phyloP scores from a whole-genome alignment of 2,329 filamentous ascomycete species.

The Verticillium isaacii region DNA sequence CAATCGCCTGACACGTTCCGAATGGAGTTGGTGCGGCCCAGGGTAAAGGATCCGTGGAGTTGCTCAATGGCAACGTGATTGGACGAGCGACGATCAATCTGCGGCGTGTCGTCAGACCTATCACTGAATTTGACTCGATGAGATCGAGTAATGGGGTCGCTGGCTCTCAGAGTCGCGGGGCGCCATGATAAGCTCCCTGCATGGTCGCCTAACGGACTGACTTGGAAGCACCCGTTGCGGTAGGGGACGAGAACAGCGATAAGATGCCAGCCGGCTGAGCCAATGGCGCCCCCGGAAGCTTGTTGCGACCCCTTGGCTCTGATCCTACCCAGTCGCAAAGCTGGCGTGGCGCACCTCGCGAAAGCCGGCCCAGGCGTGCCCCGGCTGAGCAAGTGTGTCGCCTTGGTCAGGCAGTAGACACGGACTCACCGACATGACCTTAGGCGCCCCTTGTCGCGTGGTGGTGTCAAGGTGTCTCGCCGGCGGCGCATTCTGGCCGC shows the following conservation, averaged over 20 bases:
- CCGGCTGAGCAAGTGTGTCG: neutral
- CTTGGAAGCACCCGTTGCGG: neutral
- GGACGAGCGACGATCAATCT: neutral
- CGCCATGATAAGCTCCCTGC: neutral
- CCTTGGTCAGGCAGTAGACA: neutral
- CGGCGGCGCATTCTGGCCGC: neutral
- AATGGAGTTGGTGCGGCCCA: neutral
- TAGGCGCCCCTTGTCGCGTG: neutral
- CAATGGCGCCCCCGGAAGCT: neutral
- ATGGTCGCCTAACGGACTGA: neutral
- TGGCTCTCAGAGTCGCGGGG: neutral
- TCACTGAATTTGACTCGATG: neutral
- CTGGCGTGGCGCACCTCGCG: slow-evolving; percentile 26
- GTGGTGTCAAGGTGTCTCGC: neutral
- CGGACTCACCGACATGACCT: neutral
- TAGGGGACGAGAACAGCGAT: neutral
- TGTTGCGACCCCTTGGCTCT: neutral
- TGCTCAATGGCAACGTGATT: neutral
- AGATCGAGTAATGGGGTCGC: neutral
- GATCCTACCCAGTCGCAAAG: slow-evolving; percentile 34
- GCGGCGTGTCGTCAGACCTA: neutral
- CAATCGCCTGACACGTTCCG: neutral
- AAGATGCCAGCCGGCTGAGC: neutral
- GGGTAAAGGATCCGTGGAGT: neutral
- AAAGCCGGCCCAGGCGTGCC: neutral